phyloP scores from a whole-genome alignment of 768 basidiomycete genomes.

The Calocera cornea region DNA sequence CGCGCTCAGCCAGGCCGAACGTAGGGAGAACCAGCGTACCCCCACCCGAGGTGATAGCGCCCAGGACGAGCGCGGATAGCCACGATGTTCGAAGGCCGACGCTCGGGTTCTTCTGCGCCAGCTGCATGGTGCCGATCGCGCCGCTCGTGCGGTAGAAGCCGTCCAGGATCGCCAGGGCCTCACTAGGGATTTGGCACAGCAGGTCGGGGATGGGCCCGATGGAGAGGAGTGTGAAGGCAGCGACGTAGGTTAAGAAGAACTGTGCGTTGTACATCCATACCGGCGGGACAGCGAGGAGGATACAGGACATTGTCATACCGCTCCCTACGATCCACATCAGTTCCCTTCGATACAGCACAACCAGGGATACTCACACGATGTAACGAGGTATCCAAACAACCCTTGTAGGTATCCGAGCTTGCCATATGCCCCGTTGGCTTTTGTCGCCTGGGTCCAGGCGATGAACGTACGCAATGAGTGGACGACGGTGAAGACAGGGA shows the following conservation, averaged over 20 bases:
- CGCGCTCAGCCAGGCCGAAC: background rate
- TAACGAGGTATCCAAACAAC: background rate
- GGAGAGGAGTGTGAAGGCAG: background rate
- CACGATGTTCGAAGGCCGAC: background rate
- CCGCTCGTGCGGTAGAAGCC: background rate
- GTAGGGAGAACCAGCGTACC: background rate
- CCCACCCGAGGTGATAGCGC: background rate
- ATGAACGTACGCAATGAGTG: background rate
- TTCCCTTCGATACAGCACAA: background rate
- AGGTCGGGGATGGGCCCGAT: background rate
- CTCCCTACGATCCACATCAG: background rate
- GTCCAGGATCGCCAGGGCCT: background rate
- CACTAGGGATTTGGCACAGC: background rate
- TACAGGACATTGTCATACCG: background rate
- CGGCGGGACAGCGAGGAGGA: background rate
- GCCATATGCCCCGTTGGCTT: background rate
- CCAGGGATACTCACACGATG: background rate
- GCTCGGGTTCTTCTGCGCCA: slow-evolving; percentile 4
- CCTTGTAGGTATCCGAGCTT: background rate
- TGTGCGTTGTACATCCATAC: slow-evolving; percentile 4
- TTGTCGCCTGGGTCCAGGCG: background rate
- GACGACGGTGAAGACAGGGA: background rate
- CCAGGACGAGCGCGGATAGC: background rate
- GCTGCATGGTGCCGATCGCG: background rate
- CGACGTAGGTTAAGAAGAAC: background rate